Evolutionary conservation across 306 rosid genomes (phyloP), one percentile per base, ranked within the genome.

Genomic region (Quillaja saponaria): DNA sequence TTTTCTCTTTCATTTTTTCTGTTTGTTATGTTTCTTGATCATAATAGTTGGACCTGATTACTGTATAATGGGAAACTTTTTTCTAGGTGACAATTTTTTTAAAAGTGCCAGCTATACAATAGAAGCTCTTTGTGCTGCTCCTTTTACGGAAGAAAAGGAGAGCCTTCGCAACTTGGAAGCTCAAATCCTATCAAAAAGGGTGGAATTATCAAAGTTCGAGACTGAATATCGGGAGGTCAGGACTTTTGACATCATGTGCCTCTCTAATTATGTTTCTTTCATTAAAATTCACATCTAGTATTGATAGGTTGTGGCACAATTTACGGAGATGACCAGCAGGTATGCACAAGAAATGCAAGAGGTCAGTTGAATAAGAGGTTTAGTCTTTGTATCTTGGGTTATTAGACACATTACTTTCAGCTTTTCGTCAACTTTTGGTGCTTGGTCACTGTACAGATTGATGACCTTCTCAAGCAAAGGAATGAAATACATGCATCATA

Each of bases 1-100:
- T 50, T 28, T 59, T 28, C 39, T 49, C 40, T 74, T 33, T 35
- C n/a, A n/a, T n/a, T 9, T 51, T 58, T 49, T 28, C 61, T 53
- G 17, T 45, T 55, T 73, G 51, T 55, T 19, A 53, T 64, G 63
- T 33, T 63, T 68, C 49, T 76, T 68, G 61, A 20, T 63, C 63
- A 55, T 34, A 46, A 38, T 28, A 46, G 6, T 44, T 45, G 33
- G 47, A 54, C 39, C 61, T 69, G 67, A 72, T 49, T 63, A 21
- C 62, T 54, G 25, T 55, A 39, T 59, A 19, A 31, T 66, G 44
- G 46, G 39, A 48, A 63, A 70, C 54, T 21, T 67, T 63, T 61
- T 39, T 83, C 49, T 69, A 94, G 99, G 99, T 48, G 99, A 94
- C 91, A 94, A 94, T 70, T 94, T 94, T 74, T 94, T 94, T 54